phyloP scores from a whole-genome alignment of 2,329 filamentous ascomycete genomes.

The Paracorniculantispora psalliotae region DNA sequence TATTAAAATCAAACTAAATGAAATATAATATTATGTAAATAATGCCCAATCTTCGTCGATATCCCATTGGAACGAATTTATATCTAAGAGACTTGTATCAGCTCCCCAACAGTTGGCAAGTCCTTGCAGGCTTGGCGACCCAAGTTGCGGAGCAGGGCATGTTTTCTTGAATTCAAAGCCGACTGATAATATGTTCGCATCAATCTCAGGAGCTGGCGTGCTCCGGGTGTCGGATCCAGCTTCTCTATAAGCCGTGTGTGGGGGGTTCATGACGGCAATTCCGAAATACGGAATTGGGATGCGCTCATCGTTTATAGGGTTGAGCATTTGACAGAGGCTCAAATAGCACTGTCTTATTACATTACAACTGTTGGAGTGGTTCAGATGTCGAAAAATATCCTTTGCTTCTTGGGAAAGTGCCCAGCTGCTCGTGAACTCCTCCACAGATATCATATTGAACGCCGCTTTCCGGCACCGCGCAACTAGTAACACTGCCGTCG shows the following conservation, averaged over 20 bases:
- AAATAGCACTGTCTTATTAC: background rate
- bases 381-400: background rate
- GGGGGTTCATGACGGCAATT: background rate
- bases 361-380: background rate
- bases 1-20: background rate
- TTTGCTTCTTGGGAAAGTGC: background rate
- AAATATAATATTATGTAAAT: no score
- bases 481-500: slow-evolving; percentile 37
- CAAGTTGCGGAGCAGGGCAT: background rate
- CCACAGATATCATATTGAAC: background rate
- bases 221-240: background rate
- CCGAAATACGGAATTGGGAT: background rate
- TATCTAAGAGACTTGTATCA: background rate
- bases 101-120: background rate
- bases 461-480: slow-evolving; percentile 12
- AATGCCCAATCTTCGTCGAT: background rate
- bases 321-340: background rate
- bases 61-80: background rate
- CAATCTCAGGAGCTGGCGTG: background rate
- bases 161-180: background rate
- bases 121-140: background rate
- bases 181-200: background rate
- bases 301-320: background rate
- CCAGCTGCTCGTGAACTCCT: background rate
- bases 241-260: background rate